These are phyloP conservation scores for Boletus rubropictus DNA, from an alignment of 768 basidiomycete genomes.

Conservation along the genomic window DNA sequence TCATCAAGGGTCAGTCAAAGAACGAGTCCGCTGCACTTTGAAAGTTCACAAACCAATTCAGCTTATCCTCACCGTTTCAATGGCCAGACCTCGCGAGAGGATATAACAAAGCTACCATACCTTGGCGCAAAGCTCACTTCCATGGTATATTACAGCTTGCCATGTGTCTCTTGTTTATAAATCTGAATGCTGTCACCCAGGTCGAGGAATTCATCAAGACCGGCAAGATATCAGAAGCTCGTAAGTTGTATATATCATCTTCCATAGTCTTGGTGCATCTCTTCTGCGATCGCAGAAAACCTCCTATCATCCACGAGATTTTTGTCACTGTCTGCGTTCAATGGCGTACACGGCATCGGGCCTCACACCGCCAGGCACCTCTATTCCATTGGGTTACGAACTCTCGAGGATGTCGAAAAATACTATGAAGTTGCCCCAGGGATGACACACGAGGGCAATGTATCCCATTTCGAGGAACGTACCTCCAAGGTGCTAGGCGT, in stretches of 20 bases:
- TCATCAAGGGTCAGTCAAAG: conserved; percentile 40
- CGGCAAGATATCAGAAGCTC: conserved; percentile 55
- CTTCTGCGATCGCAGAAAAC: conserved; percentile 34
- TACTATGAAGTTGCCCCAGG: conserved; percentile 46
- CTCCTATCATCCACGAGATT: conserved; percentile 49
- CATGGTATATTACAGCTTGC: conserved; percentile 35
- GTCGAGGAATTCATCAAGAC: conserved; percentile 55
- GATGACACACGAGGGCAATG: conserved; percentile 26
- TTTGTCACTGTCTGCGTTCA: conserved; percentile 50
- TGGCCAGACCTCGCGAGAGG: conserved; percentile 31
- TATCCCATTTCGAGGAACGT: conserved; percentile 21
- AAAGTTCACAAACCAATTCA: conserved; percentile 15
- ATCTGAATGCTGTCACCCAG: conserved; percentile 29
- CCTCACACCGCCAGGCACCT: conserved; percentile 60
- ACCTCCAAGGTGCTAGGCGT: conserved; percentile 19
- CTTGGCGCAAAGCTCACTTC: conserved; percentile 46
- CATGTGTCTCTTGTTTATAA: neutral
- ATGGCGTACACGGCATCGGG: conserved; percentile 69
- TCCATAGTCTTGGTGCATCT: neutral
- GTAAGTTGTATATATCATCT: conserved; percentile 26
- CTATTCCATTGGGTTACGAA: conserved; percentile 61
- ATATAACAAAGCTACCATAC: conserved; percentile 41
- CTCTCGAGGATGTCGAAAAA: conserved; percentile 60
- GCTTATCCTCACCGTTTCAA: conserved; percentile 47
- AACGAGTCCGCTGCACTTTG: neutral